These are phyloP conservation scores for Tetrapisispora fleetii DNA, from an alignment of 805 yeast genomes.

Conservation along the genomic window DNA sequence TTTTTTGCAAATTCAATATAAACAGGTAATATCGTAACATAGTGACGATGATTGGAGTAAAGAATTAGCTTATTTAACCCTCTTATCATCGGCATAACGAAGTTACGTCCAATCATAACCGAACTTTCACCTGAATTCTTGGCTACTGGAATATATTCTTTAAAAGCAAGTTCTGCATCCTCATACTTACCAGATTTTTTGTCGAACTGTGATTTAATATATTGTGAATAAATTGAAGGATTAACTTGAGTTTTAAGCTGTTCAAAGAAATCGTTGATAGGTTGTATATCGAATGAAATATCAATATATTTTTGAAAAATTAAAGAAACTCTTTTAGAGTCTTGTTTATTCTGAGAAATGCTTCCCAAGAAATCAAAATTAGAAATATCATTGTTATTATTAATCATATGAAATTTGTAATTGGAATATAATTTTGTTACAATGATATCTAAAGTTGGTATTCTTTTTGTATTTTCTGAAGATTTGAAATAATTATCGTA, in stretches of 20 bases:
- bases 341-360: slow-evolving; percentile 10
- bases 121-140: background rate
- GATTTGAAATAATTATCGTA: slow-evolving; percentile 10
- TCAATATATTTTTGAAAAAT: slow-evolving; percentile 16
- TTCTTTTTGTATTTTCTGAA: slow-evolving; percentile 1
- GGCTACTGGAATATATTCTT: slow-evolving; percentile 8
- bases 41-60: background rate
- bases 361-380: slow-evolving; percentile 17
- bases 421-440: slow-evolving; percentile 20
- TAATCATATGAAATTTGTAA: slow-evolving; percentile 5
- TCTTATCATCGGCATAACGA: slow-evolving; percentile 13
- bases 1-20: slow-evolving; percentile 14
- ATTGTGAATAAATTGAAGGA: slow-evolving; percentile 14
- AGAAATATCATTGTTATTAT: slow-evolving; percentile 1
- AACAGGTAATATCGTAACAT: slow-evolving; percentile 8
- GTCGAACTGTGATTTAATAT: slow-evolving; percentile 19
- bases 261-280: slow-evolving; percentile 12
- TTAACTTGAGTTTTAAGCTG: slow-evolving; percentile 16
- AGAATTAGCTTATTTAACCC: slow-evolving; percentile 8
- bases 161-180: slow-evolving; percentile 19
- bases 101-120: slow-evolving; percentile 1
- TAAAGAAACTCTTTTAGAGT: slow-evolving; percentile 8
- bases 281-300: slow-evolving; percentile 14
- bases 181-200: slow-evolving; percentile 15
- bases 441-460: slow-evolving; percentile 14